phyloP scores from a whole-genome alignment of 2,329 filamentous ascomycete genomes.

The Hysterium pulicare region DNA sequence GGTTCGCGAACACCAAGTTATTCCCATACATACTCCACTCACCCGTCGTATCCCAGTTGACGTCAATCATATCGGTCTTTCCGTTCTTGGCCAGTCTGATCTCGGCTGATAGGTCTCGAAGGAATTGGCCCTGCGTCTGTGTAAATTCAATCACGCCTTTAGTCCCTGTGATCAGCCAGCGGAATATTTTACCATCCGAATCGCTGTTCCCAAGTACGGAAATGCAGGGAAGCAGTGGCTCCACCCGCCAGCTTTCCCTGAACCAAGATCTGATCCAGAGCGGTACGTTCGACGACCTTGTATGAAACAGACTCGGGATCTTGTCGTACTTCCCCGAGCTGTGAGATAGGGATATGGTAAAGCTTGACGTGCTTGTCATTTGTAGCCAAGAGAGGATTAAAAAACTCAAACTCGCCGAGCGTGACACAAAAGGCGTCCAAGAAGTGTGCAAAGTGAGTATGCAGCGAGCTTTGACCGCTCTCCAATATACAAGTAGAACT shows the following conservation, averaged over 20 bases:
- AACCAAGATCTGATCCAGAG: slow-evolving; percentile 43
- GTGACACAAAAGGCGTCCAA: slow-evolving; percentile 46
- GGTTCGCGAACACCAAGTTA: slow-evolving; percentile 44
- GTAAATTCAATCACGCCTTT: slow-evolving; percentile 31
- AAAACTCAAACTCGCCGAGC: slow-evolving; percentile 41
- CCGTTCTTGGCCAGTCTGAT: slow-evolving; percentile 49
- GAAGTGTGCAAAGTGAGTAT: slow-evolving; percentile 29
- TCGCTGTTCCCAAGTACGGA: slow-evolving; percentile 49
- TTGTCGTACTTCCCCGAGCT: slow-evolving; percentile 3
- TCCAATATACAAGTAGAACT: slow-evolving; percentile 49
- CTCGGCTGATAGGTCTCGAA: slow-evolving; percentile 40
- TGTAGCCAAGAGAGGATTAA: slow-evolving; percentile 42
- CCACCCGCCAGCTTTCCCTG: slow-evolving; percentile 38
- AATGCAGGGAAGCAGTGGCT: slow-evolving; percentile 43
- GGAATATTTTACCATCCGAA: slow-evolving; percentile 43
- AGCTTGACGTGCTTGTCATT: slow-evolving; percentile 40
- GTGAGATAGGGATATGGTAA: slow-evolving; percentile 24
- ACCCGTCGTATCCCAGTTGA: slow-evolving; percentile 39
- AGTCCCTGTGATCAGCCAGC: slow-evolving; percentile 50
- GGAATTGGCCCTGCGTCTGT: slow-evolving; percentile 18
- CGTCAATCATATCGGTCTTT: slow-evolving; percentile 41
- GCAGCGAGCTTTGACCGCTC: slow-evolving; percentile 37
- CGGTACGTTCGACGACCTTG: slow-evolving; percentile 35
- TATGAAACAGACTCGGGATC: slow-evolving; percentile 21
- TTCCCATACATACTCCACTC: slow-evolving; percentile 39